A percentile compares a stretch with the other conserved stretches of the same genome.
Evolutionary conservation across 495 filamentous ascomycete genomes (phyloP).

Genomic region (Aspergillus cristatus): DNA sequence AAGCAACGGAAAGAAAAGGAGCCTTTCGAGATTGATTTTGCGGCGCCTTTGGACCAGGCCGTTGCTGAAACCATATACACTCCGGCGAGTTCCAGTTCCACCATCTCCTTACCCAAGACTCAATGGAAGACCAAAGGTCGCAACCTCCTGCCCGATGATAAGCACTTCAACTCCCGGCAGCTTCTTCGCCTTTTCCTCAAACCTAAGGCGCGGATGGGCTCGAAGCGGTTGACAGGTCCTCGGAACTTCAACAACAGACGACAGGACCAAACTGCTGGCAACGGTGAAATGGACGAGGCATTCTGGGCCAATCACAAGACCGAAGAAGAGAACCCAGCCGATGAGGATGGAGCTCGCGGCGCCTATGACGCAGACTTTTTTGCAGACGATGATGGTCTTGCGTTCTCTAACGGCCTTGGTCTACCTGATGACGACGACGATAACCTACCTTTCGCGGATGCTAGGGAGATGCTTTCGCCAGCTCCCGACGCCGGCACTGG

Average conservation of each 20-base stretch:
- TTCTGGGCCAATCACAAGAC: slow-evolving; percentile 78
- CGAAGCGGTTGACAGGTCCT: slow-evolving; percentile 37
- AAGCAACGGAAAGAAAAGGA: slow-evolving; percentile 83
- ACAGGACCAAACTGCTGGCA: slow-evolving; percentile 46
- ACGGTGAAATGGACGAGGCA: slow-evolving; percentile 76
- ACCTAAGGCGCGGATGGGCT: slow-evolving; percentile 70
- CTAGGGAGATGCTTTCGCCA: slow-evolving; percentile 80
- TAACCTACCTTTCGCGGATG: slow-evolving; percentile 81
- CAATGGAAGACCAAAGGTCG: slow-evolving; percentile 91
- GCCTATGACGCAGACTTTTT: slow-evolving; percentile 98
- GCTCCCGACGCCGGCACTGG: slow-evolving; percentile 39
- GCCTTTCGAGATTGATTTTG: slow-evolving; percentile 89
- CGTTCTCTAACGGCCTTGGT: slow-evolving; percentile 56
- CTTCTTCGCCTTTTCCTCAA: slow-evolving; percentile 88
- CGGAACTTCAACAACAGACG: slow-evolving; percentile 30
- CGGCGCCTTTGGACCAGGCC: slow-evolving; percentile 55
- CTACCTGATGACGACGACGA: slow-evolving; percentile 62
- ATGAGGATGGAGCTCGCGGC: slow-evolving; percentile 48
- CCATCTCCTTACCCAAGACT: slow-evolving; percentile 77
- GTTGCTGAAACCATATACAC: slow-evolving; percentile 78
- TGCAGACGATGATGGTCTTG: slow-evolving; percentile 87
- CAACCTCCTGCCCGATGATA: slow-evolving; percentile 93
- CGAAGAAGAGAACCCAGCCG: slow-evolving; percentile 39
- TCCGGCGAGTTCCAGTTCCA: slow-evolving; percentile 67
- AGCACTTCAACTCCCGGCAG: slow-evolving; percentile 93